Conservation (phyloP, 169 alveolate genomes). For the Plasmodium malariae region DNA sequence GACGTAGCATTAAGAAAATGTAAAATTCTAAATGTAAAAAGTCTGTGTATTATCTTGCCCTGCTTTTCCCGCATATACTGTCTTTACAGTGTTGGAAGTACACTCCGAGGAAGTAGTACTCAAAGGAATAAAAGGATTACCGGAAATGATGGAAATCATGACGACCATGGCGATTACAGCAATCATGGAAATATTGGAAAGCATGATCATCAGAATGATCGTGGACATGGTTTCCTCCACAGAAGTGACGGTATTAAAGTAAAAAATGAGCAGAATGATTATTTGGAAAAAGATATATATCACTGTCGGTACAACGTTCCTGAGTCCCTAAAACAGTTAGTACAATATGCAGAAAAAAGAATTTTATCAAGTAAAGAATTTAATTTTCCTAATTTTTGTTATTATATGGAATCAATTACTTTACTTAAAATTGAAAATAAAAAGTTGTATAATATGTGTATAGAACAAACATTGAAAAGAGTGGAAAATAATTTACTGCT, state of each 20-base stretch:
- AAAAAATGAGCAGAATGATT: constrained; percentile 7
- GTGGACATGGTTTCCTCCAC: too few relatives aligned
- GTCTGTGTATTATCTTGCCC: constrained; percentile 51
- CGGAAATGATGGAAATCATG: not conserved
- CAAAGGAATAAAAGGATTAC: not conserved
- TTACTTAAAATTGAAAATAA: constrained; percentile 61
- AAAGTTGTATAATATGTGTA: constrained; percentile 18
- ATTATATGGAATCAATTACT: constrained; percentile 69
- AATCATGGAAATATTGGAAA: not conserved
- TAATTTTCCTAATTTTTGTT: constrained; percentile 28
- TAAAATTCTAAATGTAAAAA: not conserved
- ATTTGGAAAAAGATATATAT: constrained; percentile 43
- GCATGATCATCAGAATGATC: too few relatives aligned
- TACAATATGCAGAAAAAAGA: constrained; percentile 29
- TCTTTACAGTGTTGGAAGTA: constrained; percentile 3
- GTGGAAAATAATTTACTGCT: not conserved
- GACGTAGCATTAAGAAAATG: constrained; percentile 17
- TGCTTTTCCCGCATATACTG: constrained; percentile 71
- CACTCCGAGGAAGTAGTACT: too few relatives aligned
- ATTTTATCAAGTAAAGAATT: not conserved
- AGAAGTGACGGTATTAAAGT: not conserved
- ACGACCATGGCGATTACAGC: not conserved
- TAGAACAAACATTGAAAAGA: constrained; percentile 15
- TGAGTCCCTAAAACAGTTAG: constrained; percentile 26
- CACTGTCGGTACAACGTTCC: constrained; percentile 41